A percentile compares a stretch with the other conserved stretches of the same genome.
Evolutionary conservation across 2,329 filamentous ascomycete species (phyloP).

Genomic region (Metarhizium rileyi): DNA sequence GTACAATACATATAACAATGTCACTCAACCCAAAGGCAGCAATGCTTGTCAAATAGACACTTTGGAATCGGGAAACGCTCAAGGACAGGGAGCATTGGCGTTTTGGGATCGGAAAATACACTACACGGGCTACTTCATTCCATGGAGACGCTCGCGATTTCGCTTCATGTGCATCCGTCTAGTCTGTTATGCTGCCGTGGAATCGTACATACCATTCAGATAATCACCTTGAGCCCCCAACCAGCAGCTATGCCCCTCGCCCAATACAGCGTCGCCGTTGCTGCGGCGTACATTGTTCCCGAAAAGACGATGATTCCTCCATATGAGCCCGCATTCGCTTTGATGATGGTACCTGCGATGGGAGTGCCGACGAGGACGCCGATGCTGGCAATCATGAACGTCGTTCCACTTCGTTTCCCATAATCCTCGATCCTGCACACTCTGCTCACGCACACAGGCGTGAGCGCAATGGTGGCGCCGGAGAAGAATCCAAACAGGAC

Average conservation of each 20-base stretch:
- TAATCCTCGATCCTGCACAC: slow-evolving; percentile 60
- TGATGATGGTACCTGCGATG: slow-evolving; percentile 45
- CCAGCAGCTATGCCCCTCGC: slow-evolving; percentile 6
- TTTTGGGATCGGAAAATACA: background rate
- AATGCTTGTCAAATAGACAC: background rate
- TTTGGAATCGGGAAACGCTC: background rate
- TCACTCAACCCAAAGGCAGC: background rate
- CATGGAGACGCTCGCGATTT: background rate
- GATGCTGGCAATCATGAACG: slow-evolving; percentile 59
- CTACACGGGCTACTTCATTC: background rate
- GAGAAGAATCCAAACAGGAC: slow-evolving; percentile 61
- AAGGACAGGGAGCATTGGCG: background rate
- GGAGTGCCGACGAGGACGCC: slow-evolving; percentile 46
- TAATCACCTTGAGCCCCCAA: slow-evolving; percentile 5
- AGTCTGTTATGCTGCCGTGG: background rate
- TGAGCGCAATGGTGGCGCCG: slow-evolving; percentile 59
- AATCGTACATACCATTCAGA: background rate
- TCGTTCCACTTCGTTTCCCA: slow-evolving; percentile 59
- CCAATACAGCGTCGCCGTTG: slow-evolving; percentile 3
- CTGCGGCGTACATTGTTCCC: slow-evolving; percentile 5
- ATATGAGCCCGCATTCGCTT: slow-evolving; percentile 14
- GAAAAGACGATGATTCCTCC: slow-evolving; percentile 8
- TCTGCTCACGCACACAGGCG: slow-evolving; percentile 62
- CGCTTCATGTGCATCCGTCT: background rate
- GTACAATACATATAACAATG: background rate